Percentiles rank a stretch among this genome's conserved stretches.
phyloP scores from a whole-genome alignment of 2,329 filamentous ascomycete species.

The Daldinia sp. region DNA sequence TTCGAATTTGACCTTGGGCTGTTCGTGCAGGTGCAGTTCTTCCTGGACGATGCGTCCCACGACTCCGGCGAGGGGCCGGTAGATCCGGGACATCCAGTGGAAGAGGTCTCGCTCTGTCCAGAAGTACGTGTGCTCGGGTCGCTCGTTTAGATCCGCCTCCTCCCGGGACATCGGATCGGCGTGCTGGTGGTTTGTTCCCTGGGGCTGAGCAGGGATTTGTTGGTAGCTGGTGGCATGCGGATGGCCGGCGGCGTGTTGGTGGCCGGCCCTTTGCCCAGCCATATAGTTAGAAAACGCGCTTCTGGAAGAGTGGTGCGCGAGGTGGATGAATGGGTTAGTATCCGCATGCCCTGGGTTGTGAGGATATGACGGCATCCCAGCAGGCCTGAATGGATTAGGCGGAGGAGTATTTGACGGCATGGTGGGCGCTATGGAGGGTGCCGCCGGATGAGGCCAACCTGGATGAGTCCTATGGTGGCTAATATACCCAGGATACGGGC shows the following conservation, averaged over 20 bases:
- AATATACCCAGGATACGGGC: background rate
- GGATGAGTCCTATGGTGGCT: background rate
- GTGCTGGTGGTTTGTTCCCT: background rate
- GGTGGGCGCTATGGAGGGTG: background rate
- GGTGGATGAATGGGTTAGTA: background rate
- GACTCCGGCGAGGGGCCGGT: slow-evolving; percentile 20
- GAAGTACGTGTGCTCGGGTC: slow-evolving; percentile 12
- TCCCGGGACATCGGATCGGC: background rate
- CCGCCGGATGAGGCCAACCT: background rate
- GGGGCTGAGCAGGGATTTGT: background rate
- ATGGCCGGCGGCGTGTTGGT: background rate
- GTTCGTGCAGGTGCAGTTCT: background rate
- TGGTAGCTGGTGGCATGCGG: background rate
- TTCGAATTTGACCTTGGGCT: slow-evolving; percentile 32
- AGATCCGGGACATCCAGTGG: background rate
- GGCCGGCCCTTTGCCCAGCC: background rate
- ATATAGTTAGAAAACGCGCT: background rate
- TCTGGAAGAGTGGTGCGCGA: background rate
- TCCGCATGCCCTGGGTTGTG: background rate
- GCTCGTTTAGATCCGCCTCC: slow-evolving; percentile 1
- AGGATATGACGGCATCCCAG: background rate
- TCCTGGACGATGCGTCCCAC: slow-evolving; percentile 9
- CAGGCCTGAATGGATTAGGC: too few relatives aligned
- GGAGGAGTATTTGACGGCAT: background rate
- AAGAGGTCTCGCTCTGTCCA: slow-evolving; percentile 6